Evolutionary conservation across 2,329 filamentous ascomycete genomes (phyloP), one percentile per base, ranked within the genome.

Genomic region (Colletotrichum tamarilloi): DNA sequence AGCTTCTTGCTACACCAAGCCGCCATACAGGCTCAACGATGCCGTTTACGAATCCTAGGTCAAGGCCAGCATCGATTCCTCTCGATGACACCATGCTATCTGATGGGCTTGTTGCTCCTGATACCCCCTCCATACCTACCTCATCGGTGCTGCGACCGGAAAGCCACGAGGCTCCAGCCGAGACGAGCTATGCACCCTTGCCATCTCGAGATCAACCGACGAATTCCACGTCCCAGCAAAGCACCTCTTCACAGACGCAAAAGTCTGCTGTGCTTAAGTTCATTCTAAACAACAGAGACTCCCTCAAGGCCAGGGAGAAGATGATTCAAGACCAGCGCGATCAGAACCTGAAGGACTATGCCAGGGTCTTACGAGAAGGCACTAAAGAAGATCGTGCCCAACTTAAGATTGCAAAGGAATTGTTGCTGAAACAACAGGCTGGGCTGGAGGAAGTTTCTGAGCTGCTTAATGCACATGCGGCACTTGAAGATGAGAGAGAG

Each of bases 361-460:
- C 80, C 72, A 81, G 81, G 68, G 85, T 87, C 16, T 83, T 91
- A 24, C 82, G 84, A 14, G 84, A 87, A 67, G 82, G 84, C 38
- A 85, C 86, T 2, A 84, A 83, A 68, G 84, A 87, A 24, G 84
- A 83, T 57, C 85, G 87, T 35, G 80, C 81, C 28, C 82, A 82
- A 35, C 83, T 90, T 62, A 89, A 89, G 74, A 80, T 79, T 52
- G 87, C 88, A 57, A 89, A 87, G 75, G 85, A 87, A 74, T 80
- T 79, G 19, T 77, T 91, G 14, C 75, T 84, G 65, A 84, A 81
- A 55, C 86, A 89, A 72, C 84, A 87, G 72, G 82, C 84, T 60
- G 82, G 82, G 16, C 76, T 90, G 24, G 81, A 85, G 38, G 77
- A 80, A 12, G 79, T 90, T 3, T 78, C 80, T 19, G 79, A 76